Evolutionary conservation across 2,329 filamentous ascomycete species (phyloP).

Genomic region (Colletotrichum siamense): DNA sequence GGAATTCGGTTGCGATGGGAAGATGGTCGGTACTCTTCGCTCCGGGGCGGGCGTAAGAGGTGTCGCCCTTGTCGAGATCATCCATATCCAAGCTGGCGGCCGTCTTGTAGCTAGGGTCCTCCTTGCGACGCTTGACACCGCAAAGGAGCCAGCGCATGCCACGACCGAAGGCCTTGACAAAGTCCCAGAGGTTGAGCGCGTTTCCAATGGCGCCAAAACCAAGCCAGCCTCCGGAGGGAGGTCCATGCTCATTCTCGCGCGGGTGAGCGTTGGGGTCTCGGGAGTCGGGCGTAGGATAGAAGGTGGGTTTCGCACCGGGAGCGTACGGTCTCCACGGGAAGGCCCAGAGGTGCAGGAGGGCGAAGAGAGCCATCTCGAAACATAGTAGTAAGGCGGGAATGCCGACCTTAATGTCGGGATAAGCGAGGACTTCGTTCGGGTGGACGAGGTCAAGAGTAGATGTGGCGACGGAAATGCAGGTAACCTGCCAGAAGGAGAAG

Average conservation of each 20-base stretch:
- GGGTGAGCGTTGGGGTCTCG: slow-evolving; percentile 43
- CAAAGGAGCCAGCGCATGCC: slow-evolving; percentile 83
- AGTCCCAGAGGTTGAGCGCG: slow-evolving; percentile 82
- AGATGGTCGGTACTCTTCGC: slow-evolving; percentile 43
- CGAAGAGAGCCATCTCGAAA: slow-evolving; percentile 84
- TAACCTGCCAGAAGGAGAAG: slow-evolving; percentile 84
- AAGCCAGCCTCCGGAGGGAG: slow-evolving; percentile 68
- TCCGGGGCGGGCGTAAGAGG: slow-evolving; percentile 27
- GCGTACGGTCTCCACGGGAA: slow-evolving; percentile 79
- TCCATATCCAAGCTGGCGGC: slow-evolving; percentile 42
- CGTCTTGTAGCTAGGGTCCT: slow-evolving; percentile 55
- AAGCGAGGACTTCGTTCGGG: slow-evolving; percentile 65
- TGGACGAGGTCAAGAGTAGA: slow-evolving; percentile 68
- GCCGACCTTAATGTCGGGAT: slow-evolving; percentile 80
- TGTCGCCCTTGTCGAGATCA: slow-evolving; percentile 36
- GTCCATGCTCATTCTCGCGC: slow-evolving; percentile 46
- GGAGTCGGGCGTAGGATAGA: slow-evolving; percentile 51
- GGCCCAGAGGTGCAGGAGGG: slow-evolving; percentile 80
- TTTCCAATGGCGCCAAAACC: slow-evolving; percentile 72
- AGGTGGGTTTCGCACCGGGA: slow-evolving; percentile 46
- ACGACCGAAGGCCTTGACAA: slow-evolving; percentile 79
- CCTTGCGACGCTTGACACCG: slow-evolving; percentile 66
- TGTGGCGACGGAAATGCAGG: slow-evolving; percentile 55
- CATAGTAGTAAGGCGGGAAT: slow-evolving; percentile 80
- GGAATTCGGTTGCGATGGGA: slow-evolving; percentile 44